Evolutionary conservation across 139 green algal genomes (phyloP).

Genomic region (Astrephomene gubernaculifera): DNA sequence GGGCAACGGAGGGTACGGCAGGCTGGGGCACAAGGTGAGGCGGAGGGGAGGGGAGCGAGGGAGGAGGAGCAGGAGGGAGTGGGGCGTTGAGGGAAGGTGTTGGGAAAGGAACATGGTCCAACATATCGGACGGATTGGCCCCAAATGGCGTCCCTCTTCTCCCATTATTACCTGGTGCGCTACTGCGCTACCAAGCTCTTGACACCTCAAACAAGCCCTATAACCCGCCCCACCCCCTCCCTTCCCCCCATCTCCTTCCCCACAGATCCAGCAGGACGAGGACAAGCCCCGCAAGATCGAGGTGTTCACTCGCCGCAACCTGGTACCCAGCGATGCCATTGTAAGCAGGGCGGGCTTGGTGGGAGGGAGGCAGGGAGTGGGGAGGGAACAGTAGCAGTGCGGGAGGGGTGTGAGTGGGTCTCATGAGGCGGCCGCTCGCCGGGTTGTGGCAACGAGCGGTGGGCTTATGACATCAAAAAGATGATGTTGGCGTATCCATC

Average conservation of each 20-base stretch:
- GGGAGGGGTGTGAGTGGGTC: background rate
- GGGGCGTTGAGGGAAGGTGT: too few species aligned
- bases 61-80: too few species aligned
- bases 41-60: constrained; percentile 43
- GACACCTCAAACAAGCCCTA: background rate
- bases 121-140: too few species aligned
- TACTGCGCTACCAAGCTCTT: too few species aligned
- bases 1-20: constrained; percentile 88
- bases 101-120: too few species aligned
- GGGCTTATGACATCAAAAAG: too few species aligned
- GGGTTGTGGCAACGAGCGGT: too few species aligned
- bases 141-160: too few species aligned
- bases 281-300: constrained; percentile 79
- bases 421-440: background rate
- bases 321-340: constrained; percentile 56
- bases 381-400: background rate
- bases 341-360: constrained; percentile 21
- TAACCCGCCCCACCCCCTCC: background rate
- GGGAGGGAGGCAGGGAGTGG: background rate
- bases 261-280: constrained; percentile 84
- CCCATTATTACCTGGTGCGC: too few species aligned
- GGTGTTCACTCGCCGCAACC: constrained; percentile 71
- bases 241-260: background rate
- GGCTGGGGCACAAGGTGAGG: constrained; percentile 90
- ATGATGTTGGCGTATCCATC: background rate